Percentiles rank a stretch among this genome's conserved stretches.
phyloP scores from a whole-genome alignment of 768 basidiomycete genomes.

The Psilocybe cyanescens region DNA sequence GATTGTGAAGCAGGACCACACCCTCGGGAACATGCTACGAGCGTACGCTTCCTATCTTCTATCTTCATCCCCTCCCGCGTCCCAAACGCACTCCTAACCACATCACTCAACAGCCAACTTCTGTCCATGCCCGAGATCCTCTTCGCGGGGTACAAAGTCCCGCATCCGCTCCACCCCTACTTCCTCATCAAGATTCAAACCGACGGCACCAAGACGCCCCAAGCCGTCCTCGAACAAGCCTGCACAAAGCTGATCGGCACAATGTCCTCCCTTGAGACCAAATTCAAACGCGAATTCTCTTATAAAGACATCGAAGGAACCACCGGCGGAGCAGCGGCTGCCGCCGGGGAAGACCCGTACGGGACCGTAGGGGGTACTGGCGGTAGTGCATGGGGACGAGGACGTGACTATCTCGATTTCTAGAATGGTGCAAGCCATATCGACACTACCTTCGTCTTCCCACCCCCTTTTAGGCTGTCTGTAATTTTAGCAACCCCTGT shows the following conservation, averaged over 20 bases:
- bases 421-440: neutral
- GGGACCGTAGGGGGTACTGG: slow-evolving; percentile 32
- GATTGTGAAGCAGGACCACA: slow-evolving; percentile 96
- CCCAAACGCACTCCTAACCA: neutral
- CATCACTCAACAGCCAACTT: slow-evolving; percentile 68
- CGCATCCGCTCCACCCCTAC: slow-evolving; percentile 93
- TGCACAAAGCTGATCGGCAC: slow-evolving; percentile 81
- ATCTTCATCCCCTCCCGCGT: neutral
- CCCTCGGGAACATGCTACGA: slow-evolving; percentile 95
- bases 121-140: slow-evolving; percentile 85
- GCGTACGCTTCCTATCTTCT: slow-evolving; percentile 50
- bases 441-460: neutral
- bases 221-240: slow-evolving; percentile 81
- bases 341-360: slow-evolving; percentile 28
- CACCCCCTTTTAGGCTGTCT: slow-evolving; percentile 9
- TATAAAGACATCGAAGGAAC: slow-evolving; percentile 72
- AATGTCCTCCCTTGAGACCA: slow-evolving; percentile 66
- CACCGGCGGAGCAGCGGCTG: slow-evolving; percentile 30
- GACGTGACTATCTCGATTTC: slow-evolving; percentile 59
- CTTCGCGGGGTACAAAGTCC: slow-evolving; percentile 98
- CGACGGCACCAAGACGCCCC: slow-evolving; percentile 83
- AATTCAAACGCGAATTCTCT: slow-evolving; percentile 84
- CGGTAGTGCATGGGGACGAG: slow-evolving; percentile 44
- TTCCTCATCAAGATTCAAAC: slow-evolving; percentile 97
- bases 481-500: slow-evolving; percentile 18